Percentiles rank a stretch among this genome's conserved stretches.
phyloP scores from a whole-genome alignment of 2,329 filamentous ascomycete genomes.

The Penicillium fuscoglaucum region DNA sequence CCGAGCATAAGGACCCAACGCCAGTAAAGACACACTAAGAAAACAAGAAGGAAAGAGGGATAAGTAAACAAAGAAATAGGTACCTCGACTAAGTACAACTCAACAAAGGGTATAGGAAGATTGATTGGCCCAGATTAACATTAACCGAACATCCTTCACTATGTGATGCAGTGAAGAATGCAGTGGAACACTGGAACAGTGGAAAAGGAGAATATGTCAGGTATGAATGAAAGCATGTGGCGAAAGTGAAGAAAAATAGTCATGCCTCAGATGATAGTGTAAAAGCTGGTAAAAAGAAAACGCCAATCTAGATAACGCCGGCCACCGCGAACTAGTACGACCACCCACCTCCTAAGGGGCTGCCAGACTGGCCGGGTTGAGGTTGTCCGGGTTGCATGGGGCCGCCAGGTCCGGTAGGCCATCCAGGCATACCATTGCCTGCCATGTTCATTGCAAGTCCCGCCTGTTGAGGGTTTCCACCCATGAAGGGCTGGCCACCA shows the following conservation, averaged over 20 bases:
- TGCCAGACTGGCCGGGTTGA: slow-evolving; percentile 40
- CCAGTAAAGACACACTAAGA: slow-evolving; percentile 16
- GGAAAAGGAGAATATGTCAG: slow-evolving; percentile 15
- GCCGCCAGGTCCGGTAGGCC: slow-evolving; percentile 37
- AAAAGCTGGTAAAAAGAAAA: slow-evolving; percentile 13
- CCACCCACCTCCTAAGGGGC: slow-evolving; percentile 41
- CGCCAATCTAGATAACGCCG: slow-evolving; percentile 30
- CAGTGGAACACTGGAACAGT: slow-evolving; percentile 16
- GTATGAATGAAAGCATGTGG: slow-evolving; percentile 11
- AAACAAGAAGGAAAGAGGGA: background rate
- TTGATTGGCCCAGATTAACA: slow-evolving; percentile 35
- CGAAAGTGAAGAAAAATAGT: slow-evolving; percentile 3
- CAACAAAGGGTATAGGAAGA: slow-evolving; percentile 39
- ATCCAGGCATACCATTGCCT: slow-evolving; percentile 38
- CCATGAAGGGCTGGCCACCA: slow-evolving; percentile 37
- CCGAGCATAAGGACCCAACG: slow-evolving; percentile 18
- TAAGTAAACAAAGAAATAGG: slow-evolving; percentile 11
- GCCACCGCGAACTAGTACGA: slow-evolving; percentile 33
- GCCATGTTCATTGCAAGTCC: slow-evolving; percentile 41
- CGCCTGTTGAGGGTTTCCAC: slow-evolving; percentile 37
- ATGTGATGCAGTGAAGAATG: slow-evolving; percentile 19
- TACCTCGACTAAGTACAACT: slow-evolving; percentile 31
- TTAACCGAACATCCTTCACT: slow-evolving; percentile 24
- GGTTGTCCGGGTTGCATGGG: slow-evolving; percentile 42
- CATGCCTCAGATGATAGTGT: slow-evolving; percentile 16